These are phyloP conservation scores for Agrocybe chaxingu DNA, from an alignment of 768 basidiomycete species.

Conservation along the genomic window DNA sequence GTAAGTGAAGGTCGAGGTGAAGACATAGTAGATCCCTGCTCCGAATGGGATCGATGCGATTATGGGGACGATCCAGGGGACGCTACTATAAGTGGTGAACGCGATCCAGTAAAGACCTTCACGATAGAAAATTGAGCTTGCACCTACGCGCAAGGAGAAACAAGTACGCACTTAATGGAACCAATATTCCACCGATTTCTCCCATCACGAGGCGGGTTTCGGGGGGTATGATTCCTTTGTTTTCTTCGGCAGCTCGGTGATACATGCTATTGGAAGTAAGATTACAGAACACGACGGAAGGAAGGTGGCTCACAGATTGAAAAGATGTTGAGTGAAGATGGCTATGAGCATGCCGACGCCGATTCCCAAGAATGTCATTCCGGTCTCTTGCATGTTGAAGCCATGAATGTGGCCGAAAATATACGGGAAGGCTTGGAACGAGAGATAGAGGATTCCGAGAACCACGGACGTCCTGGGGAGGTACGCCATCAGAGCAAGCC, in stretches of 20 bases:
- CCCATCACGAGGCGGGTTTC: constrained; percentile 67
- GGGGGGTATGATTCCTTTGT: constrained; percentile 52
- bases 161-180: constrained; percentile 59
- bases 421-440: constrained; percentile 59
- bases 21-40: constrained; percentile 60
- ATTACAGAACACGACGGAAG: neutral
- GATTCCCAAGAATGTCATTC: constrained; percentile 59
- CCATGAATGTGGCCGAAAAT: constrained; percentile 47
- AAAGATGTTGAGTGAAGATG: constrained; percentile 47
- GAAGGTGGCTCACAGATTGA: constrained; percentile 46
- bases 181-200: constrained; percentile 62
- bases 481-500: constrained; percentile 31
- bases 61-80: constrained; percentile 68
- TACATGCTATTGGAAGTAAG: constrained; percentile 28
- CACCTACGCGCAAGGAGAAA: constrained; percentile 39
- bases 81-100: constrained; percentile 43
- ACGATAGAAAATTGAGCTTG: constrained; percentile 22
- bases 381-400: constrained; percentile 49
- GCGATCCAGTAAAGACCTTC: constrained; percentile 61
- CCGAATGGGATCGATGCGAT: constrained; percentile 67
- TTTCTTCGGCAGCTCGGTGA: constrained; percentile 29
- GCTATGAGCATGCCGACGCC: constrained; percentile 54
- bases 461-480: constrained; percentile 54
- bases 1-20: constrained; percentile 70
- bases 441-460: constrained; percentile 60